phyloP scores from a whole-genome alignment of 495 filamentous ascomycete genomes.

The Trichodelitschia bisporula region DNA sequence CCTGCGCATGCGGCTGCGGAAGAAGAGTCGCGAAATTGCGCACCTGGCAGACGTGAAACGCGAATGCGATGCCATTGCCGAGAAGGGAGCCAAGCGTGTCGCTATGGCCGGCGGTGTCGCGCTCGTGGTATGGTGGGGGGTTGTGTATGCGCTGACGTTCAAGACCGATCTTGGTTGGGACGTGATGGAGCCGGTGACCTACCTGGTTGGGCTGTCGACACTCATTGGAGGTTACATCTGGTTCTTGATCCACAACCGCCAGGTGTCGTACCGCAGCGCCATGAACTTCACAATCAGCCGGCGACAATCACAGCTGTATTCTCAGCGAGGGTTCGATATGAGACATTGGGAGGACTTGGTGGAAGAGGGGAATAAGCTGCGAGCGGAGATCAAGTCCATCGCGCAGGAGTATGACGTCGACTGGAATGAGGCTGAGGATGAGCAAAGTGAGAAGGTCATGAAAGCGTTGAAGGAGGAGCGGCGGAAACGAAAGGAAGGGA shows the following conservation, averaged over 20 bases:
- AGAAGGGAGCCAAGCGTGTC: slow-evolving; percentile 49
- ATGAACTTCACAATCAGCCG: slow-evolving; percentile 65
- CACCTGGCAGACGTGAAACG: slow-evolving; percentile 44
- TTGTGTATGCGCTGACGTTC: slow-evolving; percentile 58
- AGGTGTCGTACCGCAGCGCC: slow-evolving; percentile 63
- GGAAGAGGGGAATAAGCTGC: slow-evolving; percentile 56
- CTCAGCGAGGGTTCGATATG: slow-evolving; percentile 46
- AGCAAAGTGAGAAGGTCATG: slow-evolving; percentile 47
- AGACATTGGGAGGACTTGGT: slow-evolving; percentile 53
- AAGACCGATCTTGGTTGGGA: slow-evolving; percentile 68
- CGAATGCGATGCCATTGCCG: slow-evolving; percentile 58
- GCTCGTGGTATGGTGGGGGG: slow-evolving; percentile 52
- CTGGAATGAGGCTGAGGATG: slow-evolving; percentile 67
- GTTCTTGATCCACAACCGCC: slow-evolving; percentile 83
- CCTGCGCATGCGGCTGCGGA: slow-evolving; percentile 48
- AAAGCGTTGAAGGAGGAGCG: slow-evolving; percentile 41
- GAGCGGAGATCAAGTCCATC: slow-evolving; percentile 58
- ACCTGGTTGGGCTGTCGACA: slow-evolving; percentile 57
- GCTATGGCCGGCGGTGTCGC: slow-evolving; percentile 55
- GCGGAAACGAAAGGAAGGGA: no score
- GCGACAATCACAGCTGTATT: slow-evolving; percentile 55
- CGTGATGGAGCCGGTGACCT: slow-evolving; percentile 76
- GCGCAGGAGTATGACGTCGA: slow-evolving; percentile 83
- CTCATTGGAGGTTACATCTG: slow-evolving; percentile 80
- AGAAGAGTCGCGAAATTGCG: slow-evolving; percentile 40